phyloP scores from a whole-genome alignment of 306 rosid species.

The Boehmeria nivea region DNA sequence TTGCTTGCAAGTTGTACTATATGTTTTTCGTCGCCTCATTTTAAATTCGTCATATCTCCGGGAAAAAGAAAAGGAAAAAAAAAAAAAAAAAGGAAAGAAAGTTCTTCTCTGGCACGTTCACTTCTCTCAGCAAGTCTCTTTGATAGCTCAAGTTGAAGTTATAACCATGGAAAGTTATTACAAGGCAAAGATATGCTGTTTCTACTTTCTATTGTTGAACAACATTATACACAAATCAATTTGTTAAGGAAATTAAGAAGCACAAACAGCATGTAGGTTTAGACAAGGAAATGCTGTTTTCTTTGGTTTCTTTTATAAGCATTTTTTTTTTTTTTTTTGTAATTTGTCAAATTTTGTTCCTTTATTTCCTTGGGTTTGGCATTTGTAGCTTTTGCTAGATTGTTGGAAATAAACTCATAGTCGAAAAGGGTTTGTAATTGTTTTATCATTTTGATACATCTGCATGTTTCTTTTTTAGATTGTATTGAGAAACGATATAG shows the following conservation, averaged over 20 bases:
- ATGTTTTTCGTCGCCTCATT: slow-evolving; percentile 13
- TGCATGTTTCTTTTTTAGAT: slow-evolving; percentile 9
- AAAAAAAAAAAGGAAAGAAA: slow-evolving; percentile 5
- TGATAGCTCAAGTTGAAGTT: no score
- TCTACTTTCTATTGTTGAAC: no score
- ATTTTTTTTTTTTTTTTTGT: slow-evolving; percentile 32
- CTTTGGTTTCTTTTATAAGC: slow-evolving; percentile 34
- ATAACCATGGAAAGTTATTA: no score
- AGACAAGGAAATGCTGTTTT: slow-evolving; percentile 39
- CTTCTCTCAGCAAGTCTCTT: no score
- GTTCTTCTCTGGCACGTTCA: slow-evolving; percentile 32
- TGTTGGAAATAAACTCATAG: slow-evolving; percentile 46
- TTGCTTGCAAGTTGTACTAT: slow-evolving; percentile 29
- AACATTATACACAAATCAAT: slow-evolving; percentile 27
- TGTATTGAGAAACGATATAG: slow-evolving; percentile 4
- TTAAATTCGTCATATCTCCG: slow-evolving; percentile 12
- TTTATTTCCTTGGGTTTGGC: slow-evolving; percentile 30
- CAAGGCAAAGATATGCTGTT: no score
- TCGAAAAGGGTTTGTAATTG: slow-evolving; percentile 40
- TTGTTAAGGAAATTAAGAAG: slow-evolving; percentile 34
- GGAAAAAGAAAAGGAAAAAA: neutral
- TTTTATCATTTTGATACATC: slow-evolving; percentile 9
- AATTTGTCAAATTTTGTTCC: slow-evolving; percentile 47
- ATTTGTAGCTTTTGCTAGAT: slow-evolving; percentile 33
- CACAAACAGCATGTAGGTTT: slow-evolving; percentile 32